A percentile compares a stretch with the other conserved stretches of the same genome.
phyloP scores from a whole-genome alignment of 2,329 filamentous ascomycete species.

The Arthroderma sp. region DNA sequence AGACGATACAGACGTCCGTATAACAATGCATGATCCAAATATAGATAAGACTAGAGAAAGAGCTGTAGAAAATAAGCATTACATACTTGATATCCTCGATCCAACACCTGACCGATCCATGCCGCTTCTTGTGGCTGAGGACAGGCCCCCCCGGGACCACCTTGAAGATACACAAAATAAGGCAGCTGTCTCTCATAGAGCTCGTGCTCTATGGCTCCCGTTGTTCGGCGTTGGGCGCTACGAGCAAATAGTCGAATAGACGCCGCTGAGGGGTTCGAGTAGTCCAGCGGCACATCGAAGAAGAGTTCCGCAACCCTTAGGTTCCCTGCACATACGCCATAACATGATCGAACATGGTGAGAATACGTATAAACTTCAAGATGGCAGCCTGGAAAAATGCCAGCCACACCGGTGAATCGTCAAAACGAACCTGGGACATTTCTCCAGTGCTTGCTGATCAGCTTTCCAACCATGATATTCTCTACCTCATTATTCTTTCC shows the following conservation, averaged over 20 bases:
- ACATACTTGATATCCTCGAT: constrained; percentile 64
- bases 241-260: constrained; percentile 66
- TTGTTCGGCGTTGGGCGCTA: constrained; percentile 54
- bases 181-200: constrained; percentile 39
- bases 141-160: constrained; percentile 72
- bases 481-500: background rate
- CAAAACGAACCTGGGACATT: constrained; percentile 24
- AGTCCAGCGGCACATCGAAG: constrained; percentile 76
- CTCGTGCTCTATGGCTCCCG: constrained; percentile 35
- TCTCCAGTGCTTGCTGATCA: constrained; percentile 25
- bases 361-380: too few relatives aligned
- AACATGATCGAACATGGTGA: too few relatives aligned
- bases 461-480: constrained; percentile 23
- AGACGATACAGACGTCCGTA: background rate
- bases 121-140: constrained; percentile 58
- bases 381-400: too few relatives aligned
- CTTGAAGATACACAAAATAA: constrained; percentile 63
- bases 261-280: constrained; percentile 46
- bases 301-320: constrained; percentile 67
- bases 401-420: too few relatives aligned
- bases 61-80: background rate
- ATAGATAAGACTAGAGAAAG: background rate
- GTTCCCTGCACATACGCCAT: constrained; percentile 41
- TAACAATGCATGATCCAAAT: background rate
- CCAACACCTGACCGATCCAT: constrained; percentile 57